Evolutionary conservation across 257 asterid species (phyloP), one percentile per base, ranked within the genome.

Genomic region (Agastache rugosa): DNA sequence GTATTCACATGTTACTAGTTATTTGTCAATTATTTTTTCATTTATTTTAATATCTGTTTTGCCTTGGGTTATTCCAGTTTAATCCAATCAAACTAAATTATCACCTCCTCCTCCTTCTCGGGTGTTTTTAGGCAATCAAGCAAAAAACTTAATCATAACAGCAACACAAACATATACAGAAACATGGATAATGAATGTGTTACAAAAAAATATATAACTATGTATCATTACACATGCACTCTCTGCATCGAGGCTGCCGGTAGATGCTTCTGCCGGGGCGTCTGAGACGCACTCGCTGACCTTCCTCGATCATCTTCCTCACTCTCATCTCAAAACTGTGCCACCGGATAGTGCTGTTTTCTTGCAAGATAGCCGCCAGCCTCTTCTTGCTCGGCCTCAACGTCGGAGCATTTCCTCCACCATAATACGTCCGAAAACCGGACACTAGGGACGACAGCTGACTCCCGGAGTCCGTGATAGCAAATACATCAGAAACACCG

Each of bases 381-480:
- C 93, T 89, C 86, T 81, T 87, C 92, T 90, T 92, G 86, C 81
- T 91, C 6, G 99, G 98, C 80, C 94, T 79, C 87, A 92, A 63
- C 7, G 86, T 90, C 29, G 99, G 99, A 12, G 93, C 89, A 37
- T 73, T 80, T 54, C 96, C 96, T 72, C 78, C 88, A 5, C 98
- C 98, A 17, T 88, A 89, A 78, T 92, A 95, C 3, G 92, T 87
- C 35, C 99, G 88, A 63, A 82, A 86, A 19, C 99, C 99, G 1
- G 96, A 90, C 78, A 89, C 98, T 0, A 95, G 79, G 64, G 97
- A 92, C 8, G 98, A 95, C 7, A 92, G 83, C 86, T 92, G 97
- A 88, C 98, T 95, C 25, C 99, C 98, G 0, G 99, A 87, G 73
- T 95, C 99, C 2, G 98, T 95, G 53, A 92, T 85, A 62, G 99